Base-by-base conservation (phyloP, 1,284 basidiomycete species). In the Trichosporon ovoides region DNA sequence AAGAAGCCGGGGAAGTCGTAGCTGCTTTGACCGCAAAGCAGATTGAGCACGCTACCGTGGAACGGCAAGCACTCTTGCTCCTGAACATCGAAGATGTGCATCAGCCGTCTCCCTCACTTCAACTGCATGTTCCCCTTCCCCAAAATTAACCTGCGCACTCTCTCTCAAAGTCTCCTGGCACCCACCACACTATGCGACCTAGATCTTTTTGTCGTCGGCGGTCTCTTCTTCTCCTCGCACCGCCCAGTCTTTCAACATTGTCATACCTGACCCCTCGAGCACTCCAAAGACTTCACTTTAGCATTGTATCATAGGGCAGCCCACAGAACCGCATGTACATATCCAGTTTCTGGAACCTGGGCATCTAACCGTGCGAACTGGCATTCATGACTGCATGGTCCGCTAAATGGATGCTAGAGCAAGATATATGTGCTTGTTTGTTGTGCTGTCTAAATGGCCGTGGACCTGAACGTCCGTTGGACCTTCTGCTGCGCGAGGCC, bases 381-480 rank as follows among this genome's bases (percentile, higher is more conserved):
- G 28, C 28, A 31, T 31, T 31, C 28, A 31, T 31, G 28, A 9
- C 9, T 31, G 28, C 28, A 31, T 31, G 4, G 4, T 31, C 5
- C 5, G 28, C 9, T 4, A 31, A 31, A 31, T 31, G 28, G 28
- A 31, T 31, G 28, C 28, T 31, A 31, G 28, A 31, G 28, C 28
- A 31, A 31, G 28, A 9, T 31, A 31, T 31, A 31, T 31, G 28
- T 5, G 9, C 4, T 31, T n/a, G 6, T 5, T 48, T 48, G 22
- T 28, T 46, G 43, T 3, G 24, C n/a, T 16, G 18, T 22, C 19
- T 48, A 48, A 16, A 48, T 48, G 43, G 43, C 43, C 24, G 67
- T 68, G 55, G 68, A 68, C 55, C 69, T 73, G 64, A 79, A 78
- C 12, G 76, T 77, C 57, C 62, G 66, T 58, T 65, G 68, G n/a